Evolutionary conservation across 2,329 filamentous ascomycete species (phyloP).

Genomic region (Xylaria digitata): DNA sequence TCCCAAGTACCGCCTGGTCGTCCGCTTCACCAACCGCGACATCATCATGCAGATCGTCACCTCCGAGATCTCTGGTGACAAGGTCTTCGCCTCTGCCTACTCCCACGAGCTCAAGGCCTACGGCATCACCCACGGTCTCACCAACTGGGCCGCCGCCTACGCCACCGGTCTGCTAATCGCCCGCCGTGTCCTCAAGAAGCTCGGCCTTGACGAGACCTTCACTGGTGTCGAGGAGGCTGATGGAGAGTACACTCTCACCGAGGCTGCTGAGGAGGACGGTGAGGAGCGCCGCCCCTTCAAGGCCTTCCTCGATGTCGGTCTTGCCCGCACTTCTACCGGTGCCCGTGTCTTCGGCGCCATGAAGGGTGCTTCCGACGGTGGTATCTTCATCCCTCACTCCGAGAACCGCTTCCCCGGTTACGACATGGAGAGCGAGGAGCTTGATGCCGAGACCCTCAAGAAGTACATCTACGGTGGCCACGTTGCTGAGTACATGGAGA

Average conservation of each 20-base stretch:
- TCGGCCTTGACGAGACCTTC: slow-evolving; percentile 93
- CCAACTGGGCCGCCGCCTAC: slow-evolving; percentile 99
- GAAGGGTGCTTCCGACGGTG: slow-evolving; percentile 99
- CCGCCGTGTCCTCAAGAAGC: slow-evolving; percentile 96
- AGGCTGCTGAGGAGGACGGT: slow-evolving; percentile 90
- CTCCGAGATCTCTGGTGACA: slow-evolving; percentile 97
- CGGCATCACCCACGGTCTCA: slow-evolving; percentile 97
- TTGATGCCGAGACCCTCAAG: slow-evolving; percentile 95
- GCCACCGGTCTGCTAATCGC: slow-evolving; percentile 95
- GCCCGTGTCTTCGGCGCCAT: slow-evolving; percentile 99
- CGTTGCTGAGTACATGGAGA: slow-evolving; percentile 99
- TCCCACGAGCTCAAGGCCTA: slow-evolving; percentile 97
- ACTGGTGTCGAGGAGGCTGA: slow-evolving; percentile 95
- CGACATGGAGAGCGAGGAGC: slow-evolving; percentile 98
- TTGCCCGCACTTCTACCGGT: slow-evolving; percentile 96
- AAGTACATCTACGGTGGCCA: slow-evolving; percentile 99
- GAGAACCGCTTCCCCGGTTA: slow-evolving; percentile 99
- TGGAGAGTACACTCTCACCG: slow-evolving; percentile 95
- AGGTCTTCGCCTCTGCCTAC: slow-evolving; percentile 93
- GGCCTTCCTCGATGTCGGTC: slow-evolving; percentile 97
- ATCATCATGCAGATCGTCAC: slow-evolving; percentile 98
- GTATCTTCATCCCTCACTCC: slow-evolving; percentile 96
- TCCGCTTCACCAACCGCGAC: slow-evolving; percentile 99
- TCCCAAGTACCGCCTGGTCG: slow-evolving; percentile 99
- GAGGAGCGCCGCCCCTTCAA: slow-evolving; percentile 99